Evolutionary conservation across 2,329 filamentous ascomycete species (phyloP).

Genomic region (Fusarium citri): DNA sequence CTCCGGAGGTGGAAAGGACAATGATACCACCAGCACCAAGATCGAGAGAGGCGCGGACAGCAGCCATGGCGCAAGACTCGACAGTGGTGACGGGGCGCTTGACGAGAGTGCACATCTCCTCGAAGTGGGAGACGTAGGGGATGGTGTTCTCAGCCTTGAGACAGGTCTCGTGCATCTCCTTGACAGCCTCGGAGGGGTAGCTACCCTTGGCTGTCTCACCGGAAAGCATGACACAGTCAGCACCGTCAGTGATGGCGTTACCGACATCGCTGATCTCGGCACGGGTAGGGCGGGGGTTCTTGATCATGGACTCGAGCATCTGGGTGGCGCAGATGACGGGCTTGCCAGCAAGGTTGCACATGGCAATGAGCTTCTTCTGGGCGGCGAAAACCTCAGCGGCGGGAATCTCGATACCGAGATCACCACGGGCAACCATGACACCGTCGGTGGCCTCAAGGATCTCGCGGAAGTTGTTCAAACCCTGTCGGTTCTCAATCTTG

Average conservation of each 20-base stretch:
- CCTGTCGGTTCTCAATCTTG: slow-evolving; percentile 99
- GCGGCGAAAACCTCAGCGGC: slow-evolving; percentile 98
- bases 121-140: slow-evolving; percentile 95
- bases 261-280: slow-evolving; percentile 99
- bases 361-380: slow-evolving; percentile 99
- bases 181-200: slow-evolving; percentile 92
- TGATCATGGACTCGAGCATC: slow-evolving; percentile 99
- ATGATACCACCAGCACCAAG: slow-evolving; percentile 97
- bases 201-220: slow-evolving; percentile 98
- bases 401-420: slow-evolving; percentile 95
- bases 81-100: slow-evolving; percentile 86
- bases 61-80: slow-evolving; percentile 97
- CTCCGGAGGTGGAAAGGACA: slow-evolving; percentile 94
- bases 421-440: slow-evolving; percentile 99
- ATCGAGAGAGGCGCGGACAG: slow-evolving; percentile 94
- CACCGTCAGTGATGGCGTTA: slow-evolving; percentile 96
- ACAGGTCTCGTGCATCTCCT: slow-evolving; percentile 98
- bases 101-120: slow-evolving; percentile 88
- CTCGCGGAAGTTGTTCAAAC: slow-evolving; percentile 99
- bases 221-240: slow-evolving; percentile 99
- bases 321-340: slow-evolving; percentile 98
- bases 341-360: slow-evolving; percentile 99
- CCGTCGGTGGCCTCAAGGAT: slow-evolving; percentile 96
- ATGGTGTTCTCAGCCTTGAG: slow-evolving; percentile 97
- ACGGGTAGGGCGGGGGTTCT: slow-evolving; percentile 97